Percentiles rank a stretch among this genome's conserved stretches.
Evolutionary conservation across 768 basidiomycete genomes (phyloP).

Genomic region (Naganishia kalamii): DNA sequence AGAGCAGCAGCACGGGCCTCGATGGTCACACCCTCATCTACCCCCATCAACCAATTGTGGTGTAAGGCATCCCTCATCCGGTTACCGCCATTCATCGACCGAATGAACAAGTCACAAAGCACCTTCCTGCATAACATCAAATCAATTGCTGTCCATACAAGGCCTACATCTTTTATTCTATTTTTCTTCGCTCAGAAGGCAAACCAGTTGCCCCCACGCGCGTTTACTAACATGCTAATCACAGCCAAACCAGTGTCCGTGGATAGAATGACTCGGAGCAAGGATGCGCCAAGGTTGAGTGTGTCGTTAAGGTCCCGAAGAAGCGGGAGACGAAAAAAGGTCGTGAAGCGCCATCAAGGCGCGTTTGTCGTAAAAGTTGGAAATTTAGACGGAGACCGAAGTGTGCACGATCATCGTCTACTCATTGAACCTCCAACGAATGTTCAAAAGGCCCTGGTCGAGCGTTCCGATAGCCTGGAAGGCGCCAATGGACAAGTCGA

Average conservation of each 20-base stretch:
- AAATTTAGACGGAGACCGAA: neutral
- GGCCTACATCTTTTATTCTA: neutral
- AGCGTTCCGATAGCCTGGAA: constrained; percentile 49
- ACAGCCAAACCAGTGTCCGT: neutral
- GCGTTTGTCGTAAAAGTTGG: neutral
- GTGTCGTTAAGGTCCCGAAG: neutral
- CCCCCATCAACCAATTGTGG: too few relatives aligned
- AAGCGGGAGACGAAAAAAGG: too few relatives aligned
- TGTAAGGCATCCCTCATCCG: too few relatives aligned
- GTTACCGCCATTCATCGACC: too few relatives aligned
- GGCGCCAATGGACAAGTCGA: constrained; percentile 55
- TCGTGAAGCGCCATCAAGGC: neutral
- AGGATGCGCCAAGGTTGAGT: neutral
- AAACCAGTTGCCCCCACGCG: too few relatives aligned
- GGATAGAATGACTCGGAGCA: too few relatives aligned
- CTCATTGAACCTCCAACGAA: neutral
- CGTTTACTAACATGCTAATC: neutral
- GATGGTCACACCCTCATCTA: too few relatives aligned
- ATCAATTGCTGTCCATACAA: neutral
- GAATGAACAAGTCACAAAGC: too few relatives aligned
- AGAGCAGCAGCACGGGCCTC: too few relatives aligned
- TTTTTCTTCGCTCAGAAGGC: neutral
- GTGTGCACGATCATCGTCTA: neutral
- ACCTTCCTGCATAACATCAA: neutral
- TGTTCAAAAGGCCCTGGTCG: neutral